phyloP scores from a whole-genome alignment of 805 yeast species.

The Candida fluviatilis region DNA sequence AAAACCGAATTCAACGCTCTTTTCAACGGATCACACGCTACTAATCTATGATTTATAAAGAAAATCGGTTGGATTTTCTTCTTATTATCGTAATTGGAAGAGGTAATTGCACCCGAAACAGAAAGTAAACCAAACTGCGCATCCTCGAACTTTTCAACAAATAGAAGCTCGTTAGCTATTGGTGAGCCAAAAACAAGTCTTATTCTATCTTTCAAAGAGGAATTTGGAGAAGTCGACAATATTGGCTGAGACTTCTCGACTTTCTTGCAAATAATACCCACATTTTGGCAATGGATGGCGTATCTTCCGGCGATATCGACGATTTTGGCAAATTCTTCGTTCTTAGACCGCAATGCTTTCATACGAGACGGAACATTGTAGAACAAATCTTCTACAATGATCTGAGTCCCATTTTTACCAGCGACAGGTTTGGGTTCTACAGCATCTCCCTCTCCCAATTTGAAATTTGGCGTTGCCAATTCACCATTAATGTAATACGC shows the following conservation, averaged over 20 bases:
- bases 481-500: conserved; percentile 67
- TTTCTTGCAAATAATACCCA: conserved; percentile 78
- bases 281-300: conserved; percentile 64
- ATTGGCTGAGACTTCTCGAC: conserved; percentile 70
- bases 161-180: conserved; percentile 62
- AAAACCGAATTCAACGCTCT: conserved; percentile 64
- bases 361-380: conserved; percentile 82
- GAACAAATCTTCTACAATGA: conserved; percentile 82
- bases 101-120: conserved; percentile 62
- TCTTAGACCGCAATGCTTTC: conserved; percentile 56
- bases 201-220: conserved; percentile 61
- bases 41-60: conserved; percentile 82
- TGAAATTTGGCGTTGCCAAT: conserved; percentile 41
- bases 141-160: conserved; percentile 30
- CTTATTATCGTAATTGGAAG: conserved; percentile 65
- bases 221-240: conserved; percentile 51
- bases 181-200: conserved; percentile 66
- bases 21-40: conserved; percentile 74
- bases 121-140: conserved; percentile 42
- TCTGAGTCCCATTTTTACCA: conserved; percentile 82
- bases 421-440: conserved; percentile 70
- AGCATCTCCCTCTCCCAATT: conserved; percentile 21
- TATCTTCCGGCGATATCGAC: conserved; percentile 82
- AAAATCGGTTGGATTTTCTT: conserved; percentile 65
- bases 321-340: conserved; percentile 74